Evolutionary conservation across 2,329 filamentous ascomycete genomes (phyloP), one percentile per base, ranked within the genome.

Genomic region (Nectriaceae sp.): DNA sequence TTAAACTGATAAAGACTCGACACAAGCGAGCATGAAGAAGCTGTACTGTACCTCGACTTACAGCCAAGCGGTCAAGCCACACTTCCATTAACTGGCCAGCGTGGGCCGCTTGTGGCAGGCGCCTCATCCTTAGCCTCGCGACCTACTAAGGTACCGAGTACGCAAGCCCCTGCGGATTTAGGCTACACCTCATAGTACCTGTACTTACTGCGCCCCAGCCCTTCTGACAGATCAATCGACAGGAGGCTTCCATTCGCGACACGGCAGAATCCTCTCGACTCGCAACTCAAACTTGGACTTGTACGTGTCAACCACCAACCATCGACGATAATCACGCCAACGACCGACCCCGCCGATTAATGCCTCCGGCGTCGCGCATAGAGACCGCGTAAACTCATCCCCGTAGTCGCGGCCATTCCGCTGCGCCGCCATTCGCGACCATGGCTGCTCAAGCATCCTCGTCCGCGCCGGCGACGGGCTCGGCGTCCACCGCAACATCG

Each of bases 371-470:
- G 11, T 44, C 49, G 52, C 52, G 52, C 47, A 54, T 57, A 49
- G 46, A 56, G 39, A 37, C 49, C 44, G 45, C 35, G 40, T 45
- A 33, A 37, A 35, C 36, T 43, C 45, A 47, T 49, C 65, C 65
- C 66, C 65, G 62, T 62, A 56, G 61, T 62, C 59, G 69, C 67
- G 70, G 68, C 70, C 66, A 64, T 63, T 63, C 59, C 60, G 67
- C 59, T 62, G 62, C 64, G 65, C 58, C 55, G 55, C 59, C 55
- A 58, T 51, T 43, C 55, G 53, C 56, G 55, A 65, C 55, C 60
- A 78, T 78, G 75, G 75, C 75, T 55, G 66, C 71, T 50, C 71
- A 71, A 60, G 68, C 68, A 53, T 70, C 73, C 57, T 66, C 54
- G 31, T 53, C 66, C 59, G 59, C 57, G 49, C 53, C 65, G 42